These are phyloP conservation scores for Haplosporangium gracile DNA, from an alignment of 192 early-diverging fungal species.

Conservation along the genomic window DNA sequence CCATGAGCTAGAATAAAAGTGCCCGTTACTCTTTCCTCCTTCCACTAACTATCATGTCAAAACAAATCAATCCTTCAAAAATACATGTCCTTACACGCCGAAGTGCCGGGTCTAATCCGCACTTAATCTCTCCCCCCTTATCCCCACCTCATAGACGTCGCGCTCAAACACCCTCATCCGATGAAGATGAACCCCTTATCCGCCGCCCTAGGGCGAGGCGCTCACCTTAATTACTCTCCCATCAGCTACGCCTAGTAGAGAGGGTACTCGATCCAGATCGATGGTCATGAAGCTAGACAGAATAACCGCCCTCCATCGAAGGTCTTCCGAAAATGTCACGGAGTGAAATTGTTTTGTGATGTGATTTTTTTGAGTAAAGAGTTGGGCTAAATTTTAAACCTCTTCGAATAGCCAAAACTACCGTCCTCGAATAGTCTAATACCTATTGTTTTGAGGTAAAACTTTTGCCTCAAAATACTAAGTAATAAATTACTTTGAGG, in stretches of 20 bases:
- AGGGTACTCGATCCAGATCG: background rate
- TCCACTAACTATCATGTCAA: too few species aligned
- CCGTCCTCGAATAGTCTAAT: background rate
- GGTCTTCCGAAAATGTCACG: background rate
- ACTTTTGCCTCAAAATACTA: background rate
- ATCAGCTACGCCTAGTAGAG: slow-evolving; percentile 4
- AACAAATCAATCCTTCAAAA: too few species aligned
- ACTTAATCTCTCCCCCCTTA: too few species aligned
- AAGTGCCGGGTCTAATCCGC: too few species aligned
- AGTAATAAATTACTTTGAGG: background rate
- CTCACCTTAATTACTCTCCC: too few species aligned
- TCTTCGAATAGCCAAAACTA: background rate
- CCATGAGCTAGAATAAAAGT: too few species aligned
- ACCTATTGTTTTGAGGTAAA: background rate
- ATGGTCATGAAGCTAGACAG: slow-evolving; percentile 3
- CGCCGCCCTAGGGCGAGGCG: too few species aligned
- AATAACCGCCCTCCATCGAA: background rate
- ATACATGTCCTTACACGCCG: too few species aligned
- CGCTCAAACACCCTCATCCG: too few species aligned
- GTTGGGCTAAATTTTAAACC: background rate
- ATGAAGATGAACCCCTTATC: too few species aligned
- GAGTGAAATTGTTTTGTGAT: background rate
- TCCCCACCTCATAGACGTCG: too few species aligned
- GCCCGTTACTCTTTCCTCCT: too few species aligned
- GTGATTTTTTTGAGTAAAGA: background rate